Evolutionary conservation across 1,284 basidiomycete genomes (phyloP), one percentile per base, ranked within the genome.

Genomic region (Omphalotus olearius): DNA sequence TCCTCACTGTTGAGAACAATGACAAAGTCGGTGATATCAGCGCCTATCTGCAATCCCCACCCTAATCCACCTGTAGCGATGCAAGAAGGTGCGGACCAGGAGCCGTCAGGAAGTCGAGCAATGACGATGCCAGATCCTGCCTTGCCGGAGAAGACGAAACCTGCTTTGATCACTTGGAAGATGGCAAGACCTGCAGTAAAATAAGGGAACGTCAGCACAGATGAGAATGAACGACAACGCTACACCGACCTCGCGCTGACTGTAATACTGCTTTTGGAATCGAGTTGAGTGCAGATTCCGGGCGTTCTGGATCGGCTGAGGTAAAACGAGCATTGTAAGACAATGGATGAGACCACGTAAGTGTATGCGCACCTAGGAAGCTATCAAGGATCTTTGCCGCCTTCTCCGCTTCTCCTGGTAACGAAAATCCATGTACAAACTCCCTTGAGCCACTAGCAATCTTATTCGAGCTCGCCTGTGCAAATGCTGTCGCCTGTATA

Each of bases 1-100:
- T 98, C 96, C 59, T 97, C 91, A 57, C 87, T 91, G 75, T 98
- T 98, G 67, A 99, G 86, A 25, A 99, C 93, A 64, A 99, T 85
- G 46, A 93, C 90, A 59, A 93, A 92, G 66, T 91, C 87, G 52
- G 86, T 86, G 63, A 88, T 80, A 67, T 89, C 88, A n/a, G 91
- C 91, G 51, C 94, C 94, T 56, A 96, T 91, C 70, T 97, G 96
- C 44, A 98, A 82, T 43, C 96, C 96, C 85, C 95, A 95, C 37
- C 96, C 96, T 4, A 97, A 78, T 52, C 93, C 93, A 20, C 92
- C 95, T 0, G 95, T 98, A n/a, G 92, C 95, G 66, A 99, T 97
- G 71, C 95, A 98, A 40, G 89, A 93, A 0, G 96, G 96, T 1
- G 95, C 95, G 44, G 91, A 94, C 96, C 96, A 98, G 17, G 91